Conservation (phyloP, 768 basidiomycete genomes). For the Brasilioporus rufonigricans region DNA sequence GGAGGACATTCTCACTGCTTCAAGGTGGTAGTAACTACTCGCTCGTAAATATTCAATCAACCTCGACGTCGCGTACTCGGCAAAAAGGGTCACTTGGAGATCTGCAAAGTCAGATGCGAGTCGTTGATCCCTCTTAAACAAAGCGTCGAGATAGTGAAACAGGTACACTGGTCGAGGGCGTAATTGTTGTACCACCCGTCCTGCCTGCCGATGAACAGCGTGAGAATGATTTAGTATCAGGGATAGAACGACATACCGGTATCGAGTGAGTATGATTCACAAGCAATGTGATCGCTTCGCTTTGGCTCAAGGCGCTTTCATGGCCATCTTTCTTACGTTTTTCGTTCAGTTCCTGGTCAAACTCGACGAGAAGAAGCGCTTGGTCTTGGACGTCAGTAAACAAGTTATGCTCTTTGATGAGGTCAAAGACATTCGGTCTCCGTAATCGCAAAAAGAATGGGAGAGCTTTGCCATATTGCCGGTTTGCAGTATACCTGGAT, state of each 20-base stretch:
- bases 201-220: slow-evolving; percentile 50
- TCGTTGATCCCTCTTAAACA: slow-evolving; percentile 84
- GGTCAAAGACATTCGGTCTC: slow-evolving; percentile 86
- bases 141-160: slow-evolving; percentile 89
- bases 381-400: slow-evolving; percentile 96
- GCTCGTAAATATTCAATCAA: slow-evolving; percentile 90
- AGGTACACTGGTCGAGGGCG: slow-evolving; percentile 73
- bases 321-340: slow-evolving; percentile 46
- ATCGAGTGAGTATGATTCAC: slow-evolving; percentile 97
- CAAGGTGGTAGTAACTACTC: slow-evolving; percentile 89
- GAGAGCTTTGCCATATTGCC: slow-evolving; percentile 92
- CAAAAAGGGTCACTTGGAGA: slow-evolving; percentile 86
- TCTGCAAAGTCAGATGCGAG: slow-evolving; percentile 82
- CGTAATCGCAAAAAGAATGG: slow-evolving; percentile 87
- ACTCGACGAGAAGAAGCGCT: slow-evolving; percentile 88
- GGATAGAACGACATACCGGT: slow-evolving; percentile 54
- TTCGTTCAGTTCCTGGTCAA: slow-evolving; percentile 83
- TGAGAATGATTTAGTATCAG: neutral
- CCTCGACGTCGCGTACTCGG: slow-evolving; percentile 74
- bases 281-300: slow-evolving; percentile 80
- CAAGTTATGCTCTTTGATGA: slow-evolving; percentile 90
- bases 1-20: slow-evolving; percentile 48
- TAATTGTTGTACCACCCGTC: slow-evolving; percentile 86
- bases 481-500: slow-evolving; percentile 77
- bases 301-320: slow-evolving; percentile 43